Percentiles rank a stretch among this genome's conserved stretches.
Evolutionary conservation across 805 yeast genomes (phyloP).

Genomic region (Candida nanaspora): DNA sequence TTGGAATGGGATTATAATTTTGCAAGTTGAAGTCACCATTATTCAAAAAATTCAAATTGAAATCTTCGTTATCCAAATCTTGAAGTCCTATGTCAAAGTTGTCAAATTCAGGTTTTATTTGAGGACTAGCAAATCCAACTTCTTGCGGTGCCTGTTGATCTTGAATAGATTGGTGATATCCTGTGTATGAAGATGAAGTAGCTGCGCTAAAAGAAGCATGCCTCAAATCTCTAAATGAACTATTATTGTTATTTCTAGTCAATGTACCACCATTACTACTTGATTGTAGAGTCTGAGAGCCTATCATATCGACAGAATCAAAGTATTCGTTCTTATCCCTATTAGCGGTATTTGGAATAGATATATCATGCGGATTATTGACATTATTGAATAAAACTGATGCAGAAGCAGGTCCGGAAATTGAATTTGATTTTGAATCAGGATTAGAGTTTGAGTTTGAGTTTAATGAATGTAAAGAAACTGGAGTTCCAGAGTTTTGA

Average conservation of each 20-base stretch:
- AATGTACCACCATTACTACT: no score
- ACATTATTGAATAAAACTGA: no score
- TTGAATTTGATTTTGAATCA: background rate
- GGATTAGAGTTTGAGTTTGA: background rate
- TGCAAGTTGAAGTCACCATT: no score
- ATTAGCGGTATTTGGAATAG: no score
- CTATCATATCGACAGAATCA: no score
- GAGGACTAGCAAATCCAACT: conserved; percentile 81
- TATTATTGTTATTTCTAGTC: background rate
- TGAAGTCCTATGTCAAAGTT: conserved; percentile 8
- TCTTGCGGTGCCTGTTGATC: conserved; percentile 55
- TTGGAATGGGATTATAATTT: background rate
- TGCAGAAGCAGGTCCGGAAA: background rate
- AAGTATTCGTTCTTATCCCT: no score
- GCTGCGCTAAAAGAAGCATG: conserved; percentile 64
- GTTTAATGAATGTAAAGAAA: background rate
- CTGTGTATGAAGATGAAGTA: conserved; percentile 51
- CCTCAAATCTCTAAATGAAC: conserved; percentile 26
- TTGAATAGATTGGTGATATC: conserved; percentile 15
- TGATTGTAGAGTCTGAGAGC: no score
- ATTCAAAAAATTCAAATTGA: background rate
- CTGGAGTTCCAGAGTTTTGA: background rate
- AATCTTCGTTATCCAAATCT: background rate
- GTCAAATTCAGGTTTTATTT: conserved; percentile 25
- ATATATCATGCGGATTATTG: no score